phyloP scores from a whole-genome alignment of 768 basidiomycete genomes.

The Mycena alexandri region DNA sequence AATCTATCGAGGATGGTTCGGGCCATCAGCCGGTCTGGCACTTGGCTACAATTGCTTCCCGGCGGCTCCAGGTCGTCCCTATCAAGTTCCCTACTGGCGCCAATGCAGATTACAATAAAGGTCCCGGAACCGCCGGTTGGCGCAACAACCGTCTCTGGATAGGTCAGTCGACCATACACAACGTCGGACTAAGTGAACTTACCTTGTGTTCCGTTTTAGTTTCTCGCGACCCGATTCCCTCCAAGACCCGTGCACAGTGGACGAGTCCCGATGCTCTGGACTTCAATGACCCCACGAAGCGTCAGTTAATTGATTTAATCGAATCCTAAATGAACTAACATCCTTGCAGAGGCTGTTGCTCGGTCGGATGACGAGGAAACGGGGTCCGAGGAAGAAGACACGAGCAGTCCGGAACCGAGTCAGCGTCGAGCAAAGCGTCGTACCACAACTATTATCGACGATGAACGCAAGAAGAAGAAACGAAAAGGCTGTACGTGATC shows the following conservation, averaged over 20 bases:
- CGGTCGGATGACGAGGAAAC: too few species aligned
- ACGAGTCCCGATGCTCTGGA: neutral
- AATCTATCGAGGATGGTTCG: neutral
- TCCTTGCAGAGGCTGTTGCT: too few species aligned
- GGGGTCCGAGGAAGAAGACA: too few species aligned
- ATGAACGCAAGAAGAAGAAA: too few species aligned
- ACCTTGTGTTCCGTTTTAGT: too few species aligned
- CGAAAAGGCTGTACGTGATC: neutral
- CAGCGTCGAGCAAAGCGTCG: too few species aligned
- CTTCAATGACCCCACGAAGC: neutral
- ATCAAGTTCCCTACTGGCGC: neutral
- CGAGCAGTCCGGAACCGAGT: too few species aligned
- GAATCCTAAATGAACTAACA: too few species aligned
- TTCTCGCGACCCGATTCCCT: too few species aligned
- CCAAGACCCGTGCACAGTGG: neutral
- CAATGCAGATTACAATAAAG: constrained; percentile 15
- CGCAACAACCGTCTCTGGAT: constrained; percentile 5
- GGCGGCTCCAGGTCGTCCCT: constrained; percentile 3
- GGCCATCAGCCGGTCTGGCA: neutral
- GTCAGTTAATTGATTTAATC: too few species aligned
- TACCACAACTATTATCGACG: too few species aligned
- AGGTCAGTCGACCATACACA: neutral
- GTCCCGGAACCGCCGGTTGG: neutral
- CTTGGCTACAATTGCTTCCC: neutral
- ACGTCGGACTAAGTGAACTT: too few species aligned